Conservation (phyloP, 805 yeast species). For the Blastobotrys robertii region DNA sequence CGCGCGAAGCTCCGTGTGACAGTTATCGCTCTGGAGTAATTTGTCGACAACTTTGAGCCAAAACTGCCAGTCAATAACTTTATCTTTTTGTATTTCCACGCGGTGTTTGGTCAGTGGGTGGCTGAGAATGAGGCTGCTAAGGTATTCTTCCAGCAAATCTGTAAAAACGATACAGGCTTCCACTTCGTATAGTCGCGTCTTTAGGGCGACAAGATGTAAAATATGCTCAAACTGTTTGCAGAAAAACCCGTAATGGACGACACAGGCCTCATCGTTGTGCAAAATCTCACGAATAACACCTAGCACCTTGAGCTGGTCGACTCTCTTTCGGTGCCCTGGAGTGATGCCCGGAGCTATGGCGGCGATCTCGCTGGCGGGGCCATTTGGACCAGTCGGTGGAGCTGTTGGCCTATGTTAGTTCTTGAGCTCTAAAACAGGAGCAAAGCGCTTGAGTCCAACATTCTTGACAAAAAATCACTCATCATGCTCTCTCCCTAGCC, state of each 20-base stretch:
- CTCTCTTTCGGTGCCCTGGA: slow-evolving; percentile 17
- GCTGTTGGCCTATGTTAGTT: too few relatives aligned
- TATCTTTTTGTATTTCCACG: slow-evolving; percentile 17
- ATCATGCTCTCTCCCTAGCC: too few relatives aligned
- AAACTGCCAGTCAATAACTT: slow-evolving; percentile 57
- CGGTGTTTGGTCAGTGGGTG: slow-evolving; percentile 20
- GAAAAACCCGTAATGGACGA: slow-evolving; percentile 24
- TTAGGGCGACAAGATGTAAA: slow-evolving; percentile 27
- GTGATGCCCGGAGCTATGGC: slow-evolving; percentile 18
- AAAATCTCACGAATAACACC: slow-evolving; percentile 29
- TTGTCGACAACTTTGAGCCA: slow-evolving; percentile 55
- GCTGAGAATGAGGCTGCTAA: slow-evolving; percentile 24
- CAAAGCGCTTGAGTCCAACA: too few relatives aligned
- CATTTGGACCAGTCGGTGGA: too few relatives aligned
- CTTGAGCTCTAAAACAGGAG: too few relatives aligned
- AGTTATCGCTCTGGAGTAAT: slow-evolving; percentile 54
- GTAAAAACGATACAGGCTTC: slow-evolving; percentile 31
- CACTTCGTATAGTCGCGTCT: slow-evolving; percentile 26
- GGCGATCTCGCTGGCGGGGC: slow-evolving; percentile 4
- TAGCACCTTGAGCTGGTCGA: slow-evolving; percentile 27
- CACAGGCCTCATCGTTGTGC: slow-evolving; percentile 26
- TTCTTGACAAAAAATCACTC: too few relatives aligned
- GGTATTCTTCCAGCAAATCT: slow-evolving; percentile 32
- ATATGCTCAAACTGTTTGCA: slow-evolving; percentile 29
- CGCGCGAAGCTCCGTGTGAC: slow-evolving; percentile 52